These are phyloP conservation scores for Pseudogymnoascus sp. DNA, from an alignment of 2,329 filamentous ascomycete species.

Conservation along the genomic window DNA sequence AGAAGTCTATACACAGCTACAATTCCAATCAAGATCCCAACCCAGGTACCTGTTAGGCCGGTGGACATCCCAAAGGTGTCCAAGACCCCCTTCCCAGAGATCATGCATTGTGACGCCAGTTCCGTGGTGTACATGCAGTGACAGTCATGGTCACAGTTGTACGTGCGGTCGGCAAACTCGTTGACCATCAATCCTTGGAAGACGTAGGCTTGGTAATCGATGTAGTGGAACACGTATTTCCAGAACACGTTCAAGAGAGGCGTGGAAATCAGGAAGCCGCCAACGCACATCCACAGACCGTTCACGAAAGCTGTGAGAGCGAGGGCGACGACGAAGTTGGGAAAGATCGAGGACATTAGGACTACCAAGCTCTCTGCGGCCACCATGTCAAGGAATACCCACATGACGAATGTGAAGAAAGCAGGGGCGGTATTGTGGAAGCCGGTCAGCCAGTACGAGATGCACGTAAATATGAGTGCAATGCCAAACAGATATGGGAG, in stretches of 20 bases:
- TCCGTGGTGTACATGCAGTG: conserved; percentile 63
- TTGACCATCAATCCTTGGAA: conserved; percentile 93
- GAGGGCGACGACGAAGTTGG: conserved; percentile 71
- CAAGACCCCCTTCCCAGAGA: conserved; percentile 64
- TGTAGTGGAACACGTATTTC: conserved; percentile 82
- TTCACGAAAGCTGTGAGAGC: conserved; percentile 79
- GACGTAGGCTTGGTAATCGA: conserved; percentile 79
- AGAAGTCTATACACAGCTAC: conserved; percentile 64
- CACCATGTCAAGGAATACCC: conserved; percentile 77
- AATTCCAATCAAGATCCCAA: conserved; percentile 72
- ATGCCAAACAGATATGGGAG: conserved; percentile 74
- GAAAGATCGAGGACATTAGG: conserved; percentile 62
- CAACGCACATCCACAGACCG: conserved; percentile 81
- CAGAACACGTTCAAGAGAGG: conserved; percentile 72
- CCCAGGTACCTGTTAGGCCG: conserved; percentile 57
- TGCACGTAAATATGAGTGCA: conserved; percentile 62
- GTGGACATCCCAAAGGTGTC: conserved; percentile 60
- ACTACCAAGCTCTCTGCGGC: conserved; percentile 82
- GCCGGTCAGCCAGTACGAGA: conserved; percentile 74
- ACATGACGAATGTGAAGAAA: conserved; percentile 74
- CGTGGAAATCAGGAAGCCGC: conserved; percentile 71
- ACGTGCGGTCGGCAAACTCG: conserved; percentile 64
- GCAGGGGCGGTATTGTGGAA: conserved; percentile 57
- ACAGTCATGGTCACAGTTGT: conserved; percentile 45
- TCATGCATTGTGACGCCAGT: conserved; percentile 56